Conservation (phyloP, 2,329 filamentous ascomycete genomes). For the Alternaria ethzedia region DNA sequence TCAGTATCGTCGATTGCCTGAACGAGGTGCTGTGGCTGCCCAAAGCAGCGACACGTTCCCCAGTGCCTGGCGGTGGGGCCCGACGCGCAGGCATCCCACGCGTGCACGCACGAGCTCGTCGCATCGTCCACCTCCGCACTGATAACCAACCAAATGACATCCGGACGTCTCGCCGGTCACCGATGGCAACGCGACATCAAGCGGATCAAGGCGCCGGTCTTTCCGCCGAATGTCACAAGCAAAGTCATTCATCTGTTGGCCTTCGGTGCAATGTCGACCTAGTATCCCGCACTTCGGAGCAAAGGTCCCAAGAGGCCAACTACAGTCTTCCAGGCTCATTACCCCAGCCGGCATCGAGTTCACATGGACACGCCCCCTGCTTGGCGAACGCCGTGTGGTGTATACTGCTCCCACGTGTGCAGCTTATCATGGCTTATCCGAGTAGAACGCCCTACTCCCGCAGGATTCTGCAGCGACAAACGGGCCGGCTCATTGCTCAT, state of each 20-base stretch:
- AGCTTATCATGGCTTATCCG: slow-evolving; percentile 41
- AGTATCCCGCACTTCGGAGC: slow-evolving; percentile 11
- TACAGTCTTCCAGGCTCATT: slow-evolving; percentile 19
- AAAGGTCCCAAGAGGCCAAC: slow-evolving; percentile 23
- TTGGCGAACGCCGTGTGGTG: slow-evolving; percentile 30
- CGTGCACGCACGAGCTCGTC: slow-evolving; percentile 14
- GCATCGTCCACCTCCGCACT: slow-evolving; percentile 13
- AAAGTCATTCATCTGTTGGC: slow-evolving; percentile 4
- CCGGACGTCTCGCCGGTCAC: slow-evolving; percentile 12
- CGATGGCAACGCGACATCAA: slow-evolving; percentile 11
- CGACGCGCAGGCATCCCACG: slow-evolving; percentile 10
- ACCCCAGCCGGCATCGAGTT: slow-evolving; percentile 28
- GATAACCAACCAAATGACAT: slow-evolving; percentile 9
- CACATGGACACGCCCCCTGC: slow-evolving; percentile 41
- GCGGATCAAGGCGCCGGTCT: slow-evolving; percentile 8
- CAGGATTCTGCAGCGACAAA: slow-evolving; percentile 7
- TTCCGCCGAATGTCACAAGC: slow-evolving; percentile 8
- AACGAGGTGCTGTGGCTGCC: slow-evolving; percentile 4
- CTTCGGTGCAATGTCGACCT: slow-evolving; percentile 8
- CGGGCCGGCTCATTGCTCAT: slow-evolving; percentile 4
- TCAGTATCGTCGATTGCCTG: slow-evolving; percentile 18
- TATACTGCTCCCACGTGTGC: slow-evolving; percentile 37
- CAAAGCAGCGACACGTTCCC: slow-evolving; percentile 18
- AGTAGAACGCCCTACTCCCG: slow-evolving; percentile 21
- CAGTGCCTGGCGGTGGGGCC: slow-evolving; percentile 16